Conservation (phyloP, 345 rosid species). For the Pistacia integerrima region DNA sequence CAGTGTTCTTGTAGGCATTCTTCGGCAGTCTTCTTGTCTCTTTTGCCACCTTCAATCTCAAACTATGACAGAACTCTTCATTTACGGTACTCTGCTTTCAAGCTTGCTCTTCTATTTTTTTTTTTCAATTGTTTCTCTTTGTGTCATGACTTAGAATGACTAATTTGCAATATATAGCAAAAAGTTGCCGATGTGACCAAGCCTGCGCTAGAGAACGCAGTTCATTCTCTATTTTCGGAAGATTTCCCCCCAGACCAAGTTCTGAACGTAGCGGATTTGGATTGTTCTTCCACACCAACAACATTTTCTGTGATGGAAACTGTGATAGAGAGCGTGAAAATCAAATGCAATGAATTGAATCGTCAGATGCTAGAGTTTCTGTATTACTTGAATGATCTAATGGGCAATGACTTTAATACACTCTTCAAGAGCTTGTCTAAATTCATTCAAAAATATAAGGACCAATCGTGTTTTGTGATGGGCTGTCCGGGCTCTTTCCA, state of each 20-base stretch:
- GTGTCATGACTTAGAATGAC: no score
- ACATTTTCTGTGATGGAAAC: conserved; percentile 12
- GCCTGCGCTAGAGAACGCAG: conserved; percentile 15
- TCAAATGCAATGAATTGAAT: neutral
- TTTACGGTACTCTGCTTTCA: conserved; percentile 1
- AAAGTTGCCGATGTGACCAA: conserved; percentile 3
- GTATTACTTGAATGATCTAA: conserved; percentile 31
- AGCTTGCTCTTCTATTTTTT: no score
- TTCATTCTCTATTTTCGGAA: conserved; percentile 14
- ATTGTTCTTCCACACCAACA: conserved; percentile 23
- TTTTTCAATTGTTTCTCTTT: no score
- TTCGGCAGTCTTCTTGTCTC: no score
- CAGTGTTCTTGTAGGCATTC: no score
- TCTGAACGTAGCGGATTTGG: conserved; percentile 28
- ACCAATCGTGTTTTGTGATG: conserved; percentile 9
- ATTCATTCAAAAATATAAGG: neutral
- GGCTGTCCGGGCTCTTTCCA: conserved; percentile 34
- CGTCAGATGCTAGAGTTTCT: conserved; percentile 8
- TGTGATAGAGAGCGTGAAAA: neutral
- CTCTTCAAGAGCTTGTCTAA: conserved; percentile 17
- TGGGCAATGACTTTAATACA: conserved; percentile 31
- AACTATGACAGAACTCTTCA: neutral
- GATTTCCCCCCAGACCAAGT: neutral
- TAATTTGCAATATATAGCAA: conserved; percentile 7
- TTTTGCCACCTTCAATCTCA: no score